Base-by-base conservation (phyloP, 2,329 filamentous ascomycete genomes). In the Epicoccum nigrum region DNA sequence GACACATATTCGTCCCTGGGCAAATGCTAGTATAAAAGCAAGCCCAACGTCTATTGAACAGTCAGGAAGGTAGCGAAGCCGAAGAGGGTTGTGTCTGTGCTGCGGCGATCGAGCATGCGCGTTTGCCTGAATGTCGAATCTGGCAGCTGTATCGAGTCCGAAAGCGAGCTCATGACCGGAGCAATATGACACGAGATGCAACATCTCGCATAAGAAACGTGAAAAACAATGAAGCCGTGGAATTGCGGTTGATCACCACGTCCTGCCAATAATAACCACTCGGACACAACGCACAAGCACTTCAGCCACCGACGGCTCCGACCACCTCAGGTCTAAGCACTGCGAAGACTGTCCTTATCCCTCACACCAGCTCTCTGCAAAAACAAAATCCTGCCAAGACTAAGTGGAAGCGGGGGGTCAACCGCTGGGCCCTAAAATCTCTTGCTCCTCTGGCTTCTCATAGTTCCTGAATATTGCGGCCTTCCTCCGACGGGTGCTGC, bases 261-360 rank as follows among this genome's bases (percentile, higher is more conserved):
- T 46, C 56, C 64, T 65, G 52, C 65, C 68, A 70, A 71, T 70
- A 58, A 63, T 55, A 59, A 56, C 53, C 55, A 51, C 58, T 61
- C 56, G 60, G 61, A 58, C 60, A 69, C 65, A 62, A 66, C 68
- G 69, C 69, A 72, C 69, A 69, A 69, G 67, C 69, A 65, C 63
- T 65, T 71, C 68, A 71, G 69, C 68, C 68, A 71, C 68, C 64
- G 62, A 67, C 64, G 65, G 64, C 67, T 72, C 63, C 65, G 68
- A 72, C 60, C 60, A 62, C 63, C 67, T 64, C 63, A 58, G 68
- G 69, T 62, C 69, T 67, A 66, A 65, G 65, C 69, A 67, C 67
- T 63, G 67, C 62, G 62, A 65, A 47, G 49, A 39, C 49, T 32
- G 39, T 64, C 68, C 68, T 64, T 59, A 66, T 68, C 68, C 67